These are phyloP conservation scores for Yamadazyma blattariae DNA, from an alignment of 1,139 yeast species.

Conservation along the genomic window DNA sequence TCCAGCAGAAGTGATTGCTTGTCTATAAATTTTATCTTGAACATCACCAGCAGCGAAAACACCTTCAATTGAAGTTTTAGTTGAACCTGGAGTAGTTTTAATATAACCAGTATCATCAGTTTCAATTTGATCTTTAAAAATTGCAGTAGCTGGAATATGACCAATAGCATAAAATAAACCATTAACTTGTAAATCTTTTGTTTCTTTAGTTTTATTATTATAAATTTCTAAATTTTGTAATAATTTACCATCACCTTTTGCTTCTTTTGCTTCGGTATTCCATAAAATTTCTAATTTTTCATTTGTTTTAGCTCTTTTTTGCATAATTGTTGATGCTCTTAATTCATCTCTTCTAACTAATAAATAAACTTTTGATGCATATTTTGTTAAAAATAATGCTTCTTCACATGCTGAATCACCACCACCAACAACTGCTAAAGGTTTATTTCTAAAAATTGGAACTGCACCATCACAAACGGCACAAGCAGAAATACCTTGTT, in stretches of 20 bases:
- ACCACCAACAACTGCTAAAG: constrained; percentile 96
- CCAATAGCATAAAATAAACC: constrained; percentile 99
- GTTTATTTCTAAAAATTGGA: constrained; percentile 96
- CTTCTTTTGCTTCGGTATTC: constrained; percentile 83
- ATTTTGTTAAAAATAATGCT: constrained; percentile 92
- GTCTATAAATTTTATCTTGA: constrained; percentile 95
- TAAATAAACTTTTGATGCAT: constrained; percentile 91
- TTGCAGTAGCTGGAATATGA: constrained; percentile 89
- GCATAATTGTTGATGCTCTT: constrained; percentile 96
- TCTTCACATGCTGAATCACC: constrained; percentile 99
- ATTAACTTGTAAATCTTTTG: constrained; percentile 67
- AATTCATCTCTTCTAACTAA: constrained; percentile 91
- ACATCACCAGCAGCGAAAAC: constrained; percentile 99
- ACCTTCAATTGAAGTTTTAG: constrained; percentile 85
- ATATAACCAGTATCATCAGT: constrained; percentile 88
- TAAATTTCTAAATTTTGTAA: constrained; percentile 58
- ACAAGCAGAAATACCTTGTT: constrained; percentile 97
- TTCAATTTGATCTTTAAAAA: constrained; percentile 70
- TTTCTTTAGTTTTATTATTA: constrained; percentile 72
- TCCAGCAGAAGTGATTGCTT: constrained; percentile 98
- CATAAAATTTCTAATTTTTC: constrained; percentile 88
- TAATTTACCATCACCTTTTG: constrained; percentile 88
- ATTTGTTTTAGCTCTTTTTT: constrained; percentile 78
- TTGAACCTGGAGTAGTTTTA: constrained; percentile 82
- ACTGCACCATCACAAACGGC: constrained; percentile 99